Evolutionary conservation across 1,284 basidiomycete species (phyloP).

Genomic region (Somion occarium): DNA sequence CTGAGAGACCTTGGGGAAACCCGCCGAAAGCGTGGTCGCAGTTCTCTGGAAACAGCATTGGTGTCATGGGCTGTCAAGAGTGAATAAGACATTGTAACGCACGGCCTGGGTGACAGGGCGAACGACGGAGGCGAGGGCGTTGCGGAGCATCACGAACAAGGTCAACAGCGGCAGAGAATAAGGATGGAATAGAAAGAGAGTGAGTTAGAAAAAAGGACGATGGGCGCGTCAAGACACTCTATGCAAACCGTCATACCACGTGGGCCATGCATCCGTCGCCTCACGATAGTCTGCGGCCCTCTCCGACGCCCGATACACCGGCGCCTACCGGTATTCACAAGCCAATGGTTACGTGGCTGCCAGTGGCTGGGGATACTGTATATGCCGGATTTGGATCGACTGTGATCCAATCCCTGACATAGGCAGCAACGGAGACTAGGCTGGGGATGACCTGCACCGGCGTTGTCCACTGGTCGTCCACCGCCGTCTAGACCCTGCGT

Average conservation of each 20-base stretch:
- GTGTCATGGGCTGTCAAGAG: not conserved
- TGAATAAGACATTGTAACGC: constrained; percentile 19
- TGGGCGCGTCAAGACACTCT: not conserved
- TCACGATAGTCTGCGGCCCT: not conserved
- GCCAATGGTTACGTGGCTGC: not conserved
- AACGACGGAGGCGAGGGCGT: constrained; percentile 50
- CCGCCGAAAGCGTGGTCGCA: constrained; percentile 79
- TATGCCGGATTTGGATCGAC: too few species aligned
- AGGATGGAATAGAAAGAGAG: constrained; percentile 2
- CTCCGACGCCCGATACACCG: not conserved
- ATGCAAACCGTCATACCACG: constrained; percentile 8
- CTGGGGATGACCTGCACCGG: not conserved
- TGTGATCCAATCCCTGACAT: too few species aligned
- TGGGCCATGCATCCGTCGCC: not conserved
- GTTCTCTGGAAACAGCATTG: constrained; percentile 42
- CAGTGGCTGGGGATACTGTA: not conserved
- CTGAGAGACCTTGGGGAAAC: constrained; percentile 71
- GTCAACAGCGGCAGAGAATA: constrained; percentile 15
- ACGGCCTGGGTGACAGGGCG: constrained; percentile 57
- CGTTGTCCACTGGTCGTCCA: too few species aligned
- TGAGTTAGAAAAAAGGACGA: constrained; percentile 11
- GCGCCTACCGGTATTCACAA: not conserved
- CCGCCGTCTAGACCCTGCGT: not conserved
- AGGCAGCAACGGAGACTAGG: too few species aligned
- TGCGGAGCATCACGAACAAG: constrained; percentile 56